These are phyloP conservation scores for Aureobasidium pullulans DNA, from an alignment of 2,329 filamentous ascomycete species.

Conservation along the genomic window DNA sequence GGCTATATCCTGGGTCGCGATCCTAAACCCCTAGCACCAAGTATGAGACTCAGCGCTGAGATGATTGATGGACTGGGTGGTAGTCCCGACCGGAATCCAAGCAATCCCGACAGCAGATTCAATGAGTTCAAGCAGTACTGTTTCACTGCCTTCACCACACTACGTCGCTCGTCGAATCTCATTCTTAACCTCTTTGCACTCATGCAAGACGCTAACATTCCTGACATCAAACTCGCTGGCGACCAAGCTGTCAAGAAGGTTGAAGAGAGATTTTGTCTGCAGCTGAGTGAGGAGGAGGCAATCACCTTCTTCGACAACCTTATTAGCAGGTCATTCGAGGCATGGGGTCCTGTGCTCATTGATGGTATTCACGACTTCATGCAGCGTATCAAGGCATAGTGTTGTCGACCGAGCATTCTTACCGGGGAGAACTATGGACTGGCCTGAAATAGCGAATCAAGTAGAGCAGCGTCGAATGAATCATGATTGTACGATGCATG, in stretches of 20 bases:
- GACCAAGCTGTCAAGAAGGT: slow-evolving; percentile 95
- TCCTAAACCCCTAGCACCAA: slow-evolving; percentile 91
- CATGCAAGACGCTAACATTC: slow-evolving; percentile 97
- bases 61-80: slow-evolving; percentile 99
- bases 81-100: slow-evolving; percentile 20
- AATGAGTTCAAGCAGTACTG: slow-evolving; percentile 89
- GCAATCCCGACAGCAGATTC: slow-evolving; percentile 52
- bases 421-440: too few species aligned
- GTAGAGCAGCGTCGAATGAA: too few species aligned
- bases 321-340: slow-evolving; percentile 84
- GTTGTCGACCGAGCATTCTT: neutral
- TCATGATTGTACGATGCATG: too few species aligned
- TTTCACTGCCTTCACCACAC: slow-evolving; percentile 85
- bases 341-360: slow-evolving; percentile 87
- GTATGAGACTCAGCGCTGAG: slow-evolving; percentile 94
- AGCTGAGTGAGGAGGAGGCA: slow-evolving; percentile 86
- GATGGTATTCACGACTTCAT: slow-evolving; percentile 68
- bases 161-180: slow-evolving; percentile 82
- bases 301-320: slow-evolving; percentile 79
- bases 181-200: slow-evolving; percentile 93
- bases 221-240: slow-evolving; percentile 67
- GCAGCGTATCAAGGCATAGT: neutral
- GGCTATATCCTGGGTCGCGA: slow-evolving; percentile 96
- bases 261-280: slow-evolving; percentile 86
- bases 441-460: too few species aligned